Conservation (phyloP, 2,329 filamentous ascomycete species). For the Escovopsis weberi region DNA sequence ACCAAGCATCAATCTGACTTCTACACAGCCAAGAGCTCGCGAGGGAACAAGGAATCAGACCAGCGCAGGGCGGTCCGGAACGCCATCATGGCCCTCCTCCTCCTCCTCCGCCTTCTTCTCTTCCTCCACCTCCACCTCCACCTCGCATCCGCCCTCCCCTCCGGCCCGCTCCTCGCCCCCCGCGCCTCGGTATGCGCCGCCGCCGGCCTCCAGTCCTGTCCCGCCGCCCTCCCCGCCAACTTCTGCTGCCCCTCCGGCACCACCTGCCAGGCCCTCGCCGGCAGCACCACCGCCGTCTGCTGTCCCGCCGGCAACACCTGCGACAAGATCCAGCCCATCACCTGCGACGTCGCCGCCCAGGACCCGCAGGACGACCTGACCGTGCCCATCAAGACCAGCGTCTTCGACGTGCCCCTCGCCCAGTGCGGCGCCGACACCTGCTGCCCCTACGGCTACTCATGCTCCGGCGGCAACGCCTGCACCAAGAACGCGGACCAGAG, state of each 20-base stretch:
- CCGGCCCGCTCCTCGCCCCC: slow-evolving; percentile 23
- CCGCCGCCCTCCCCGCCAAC: slow-evolving; percentile 38
- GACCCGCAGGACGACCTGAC: slow-evolving; percentile 41
- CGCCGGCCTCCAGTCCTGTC: slow-evolving; percentile 35
- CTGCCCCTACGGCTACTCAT: slow-evolving; percentile 61
- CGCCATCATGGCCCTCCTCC: slow-evolving; percentile 9
- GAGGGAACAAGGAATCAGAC: no score
- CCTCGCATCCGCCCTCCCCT: slow-evolving; percentile 23
- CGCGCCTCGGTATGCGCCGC: slow-evolving; percentile 37
- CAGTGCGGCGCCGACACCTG: slow-evolving; percentile 44
- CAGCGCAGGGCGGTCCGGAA: no score
- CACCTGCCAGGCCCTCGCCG: slow-evolving; percentile 47
- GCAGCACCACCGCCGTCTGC: slow-evolving; percentile 53
- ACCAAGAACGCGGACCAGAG: slow-evolving; percentile 36
- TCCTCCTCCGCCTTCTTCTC: slow-evolving; percentile 21
- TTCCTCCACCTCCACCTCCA: slow-evolving; percentile 17
- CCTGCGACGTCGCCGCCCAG: slow-evolving; percentile 48
- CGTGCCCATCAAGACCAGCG: slow-evolving; percentile 51
- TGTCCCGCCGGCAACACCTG: slow-evolving; percentile 48
- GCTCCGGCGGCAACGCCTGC: slow-evolving; percentile 37
- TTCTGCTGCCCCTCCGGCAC: slow-evolving; percentile 50
- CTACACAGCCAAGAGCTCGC: no score
- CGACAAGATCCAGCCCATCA: slow-evolving; percentile 45
- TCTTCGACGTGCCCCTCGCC: slow-evolving; percentile 39
- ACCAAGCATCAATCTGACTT: no score